Evolutionary conservation across 2,329 filamentous ascomycete genomes (phyloP).

Genomic region (Aspergillus sp.): DNA sequence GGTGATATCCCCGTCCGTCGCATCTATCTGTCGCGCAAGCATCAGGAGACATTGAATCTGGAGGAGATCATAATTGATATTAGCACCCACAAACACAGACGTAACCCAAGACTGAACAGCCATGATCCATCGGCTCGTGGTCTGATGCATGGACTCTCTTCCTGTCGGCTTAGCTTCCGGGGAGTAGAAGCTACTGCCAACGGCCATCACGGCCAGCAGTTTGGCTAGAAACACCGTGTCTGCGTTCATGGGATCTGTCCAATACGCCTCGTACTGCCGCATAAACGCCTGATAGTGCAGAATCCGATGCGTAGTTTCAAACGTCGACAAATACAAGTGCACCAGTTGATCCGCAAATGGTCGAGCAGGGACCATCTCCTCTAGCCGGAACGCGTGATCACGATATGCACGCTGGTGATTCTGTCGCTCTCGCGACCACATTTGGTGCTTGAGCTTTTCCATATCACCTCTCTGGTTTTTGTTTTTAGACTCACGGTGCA

Average conservation of each 20-base stretch:
- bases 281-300: constrained; percentile 53
- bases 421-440: constrained; percentile 22
- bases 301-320: constrained; percentile 53
- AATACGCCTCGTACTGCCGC: constrained; percentile 50
- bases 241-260: constrained; percentile 38
- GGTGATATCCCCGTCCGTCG: constrained; percentile 25
- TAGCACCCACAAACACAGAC: constrained; percentile 24
- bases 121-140: constrained; percentile 40
- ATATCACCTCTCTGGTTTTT: constrained; percentile 9
- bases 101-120: constrained; percentile 30
- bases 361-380: constrained; percentile 39
- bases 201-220: constrained; percentile 31
- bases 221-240: constrained; percentile 44
- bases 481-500: constrained; percentile 15
- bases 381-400: constrained; percentile 22
- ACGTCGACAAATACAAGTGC: constrained; percentile 48
- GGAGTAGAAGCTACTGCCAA: constrained; percentile 40
- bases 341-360: constrained; percentile 46
- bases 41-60: constrained; percentile 29
- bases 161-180: constrained; percentile 13
- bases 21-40: constrained; percentile 26
- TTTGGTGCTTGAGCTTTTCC: constrained; percentile 23
- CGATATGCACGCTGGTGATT: constrained; percentile 24
- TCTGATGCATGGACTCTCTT: constrained; percentile 37
- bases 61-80: constrained; percentile 24